Evolutionary conservation across 805 yeast species (phyloP).

Genomic region (Priceomyces haplophilus): DNA sequence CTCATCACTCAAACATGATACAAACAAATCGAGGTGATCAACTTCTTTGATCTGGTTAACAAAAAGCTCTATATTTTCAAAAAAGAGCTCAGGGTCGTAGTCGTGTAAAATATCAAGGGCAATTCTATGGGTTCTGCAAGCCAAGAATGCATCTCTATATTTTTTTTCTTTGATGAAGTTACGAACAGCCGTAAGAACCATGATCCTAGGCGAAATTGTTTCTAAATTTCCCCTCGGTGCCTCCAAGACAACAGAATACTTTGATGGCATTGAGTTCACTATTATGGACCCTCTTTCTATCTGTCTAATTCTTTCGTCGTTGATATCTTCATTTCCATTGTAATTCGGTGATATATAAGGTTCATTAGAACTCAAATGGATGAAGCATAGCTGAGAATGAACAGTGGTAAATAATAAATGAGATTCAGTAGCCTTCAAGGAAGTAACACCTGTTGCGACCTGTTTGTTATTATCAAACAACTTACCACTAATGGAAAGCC

Average conservation of each 20-base stretch:
- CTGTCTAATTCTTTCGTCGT: conserved; percentile 82
- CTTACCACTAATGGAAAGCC: conserved; percentile 73
- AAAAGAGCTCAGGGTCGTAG: conserved; percentile 71
- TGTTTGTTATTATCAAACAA: conserved; percentile 60
- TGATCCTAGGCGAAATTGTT: conserved; percentile 87
- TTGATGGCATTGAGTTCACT: conserved; percentile 77
- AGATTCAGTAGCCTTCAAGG: conserved; percentile 67
- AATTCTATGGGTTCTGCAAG: conserved; percentile 88
- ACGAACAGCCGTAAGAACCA: conserved; percentile 84
- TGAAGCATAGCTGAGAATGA: conserved; percentile 75
- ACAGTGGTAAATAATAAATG: conserved; percentile 84
- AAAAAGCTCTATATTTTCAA: conserved; percentile 60
- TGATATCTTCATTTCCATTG: conserved; percentile 21
- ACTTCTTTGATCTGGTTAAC: conserved; percentile 66
- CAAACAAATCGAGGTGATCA: conserved; percentile 80
- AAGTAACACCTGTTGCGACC: conserved; percentile 74
- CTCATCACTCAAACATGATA: conserved; percentile 81
- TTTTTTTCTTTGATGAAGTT: conserved; percentile 53
- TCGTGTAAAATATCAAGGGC: conserved; percentile 89
- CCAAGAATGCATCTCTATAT: conserved; percentile 71
- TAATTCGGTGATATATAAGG: conserved; percentile 29
- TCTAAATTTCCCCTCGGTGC: conserved; percentile 97
- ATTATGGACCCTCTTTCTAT: conserved; percentile 91
- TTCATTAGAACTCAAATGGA: conserved; percentile 54
- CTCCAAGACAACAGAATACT: conserved; percentile 78